Evolutionary conservation across 176 grass and related monocot species (phyloP).

Genomic region (Zizania latifolia): DNA sequence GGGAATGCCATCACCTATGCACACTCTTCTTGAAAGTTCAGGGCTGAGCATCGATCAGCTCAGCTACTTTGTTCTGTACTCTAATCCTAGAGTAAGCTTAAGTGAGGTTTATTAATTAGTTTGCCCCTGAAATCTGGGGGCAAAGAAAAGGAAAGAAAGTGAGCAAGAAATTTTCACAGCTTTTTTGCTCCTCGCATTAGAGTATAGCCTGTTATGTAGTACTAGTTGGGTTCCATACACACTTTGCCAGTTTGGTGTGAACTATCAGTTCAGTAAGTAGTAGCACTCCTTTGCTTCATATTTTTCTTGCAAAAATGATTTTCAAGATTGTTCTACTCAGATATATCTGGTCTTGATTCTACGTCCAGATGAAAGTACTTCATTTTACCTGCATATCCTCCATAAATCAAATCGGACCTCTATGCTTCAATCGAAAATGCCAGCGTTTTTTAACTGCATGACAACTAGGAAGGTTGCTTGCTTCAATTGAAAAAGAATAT

Average conservation of each 20-base stretch:
- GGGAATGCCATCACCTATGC: neutral
- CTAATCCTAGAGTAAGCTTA: neutral
- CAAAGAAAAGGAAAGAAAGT: neutral
- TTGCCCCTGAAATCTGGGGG: neutral
- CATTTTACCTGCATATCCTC: neutral
- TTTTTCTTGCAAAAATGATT: constrained; percentile 3
- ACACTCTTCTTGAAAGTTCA: neutral
- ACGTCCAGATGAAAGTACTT: neutral
- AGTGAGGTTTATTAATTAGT: neutral
- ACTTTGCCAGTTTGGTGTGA: neutral
- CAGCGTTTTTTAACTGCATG: neutral
- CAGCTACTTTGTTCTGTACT: neutral
- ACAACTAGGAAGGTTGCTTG: constrained; percentile 15
- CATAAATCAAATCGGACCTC: neutral
- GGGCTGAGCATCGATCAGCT: too few species aligned
- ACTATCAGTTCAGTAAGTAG: neutral
- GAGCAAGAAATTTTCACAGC: neutral
- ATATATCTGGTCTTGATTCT: neutral
- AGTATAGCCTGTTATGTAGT: too few species aligned
- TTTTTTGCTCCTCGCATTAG: too few species aligned
- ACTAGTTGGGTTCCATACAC: neutral
- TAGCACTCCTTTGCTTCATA: constrained; percentile 7
- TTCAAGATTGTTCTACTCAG: neutral
- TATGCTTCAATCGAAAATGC: neutral
- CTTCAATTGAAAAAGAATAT: constrained; percentile 6